Percentiles rank a stretch among this genome's conserved stretches.
Conservation (phyloP, 2,329 filamentous ascomycete genomes). For the Botryotinia narcissicola region DNA sequence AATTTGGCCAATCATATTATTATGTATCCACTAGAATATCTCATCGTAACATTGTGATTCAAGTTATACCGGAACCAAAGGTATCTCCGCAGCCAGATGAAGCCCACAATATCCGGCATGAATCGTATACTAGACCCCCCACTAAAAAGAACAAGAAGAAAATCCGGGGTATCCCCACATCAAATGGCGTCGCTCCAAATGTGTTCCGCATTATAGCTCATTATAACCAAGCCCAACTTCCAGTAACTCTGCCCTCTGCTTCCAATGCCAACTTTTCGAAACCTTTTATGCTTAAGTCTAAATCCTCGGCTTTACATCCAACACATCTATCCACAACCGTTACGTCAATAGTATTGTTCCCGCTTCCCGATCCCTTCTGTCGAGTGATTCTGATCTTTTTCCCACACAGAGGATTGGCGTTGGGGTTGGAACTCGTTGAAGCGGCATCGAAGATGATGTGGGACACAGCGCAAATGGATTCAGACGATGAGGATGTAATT, state of each 20-base stretch:
- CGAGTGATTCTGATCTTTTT: conserved; percentile 61
- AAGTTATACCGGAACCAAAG: not conserved
- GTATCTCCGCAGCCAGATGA: conserved; percentile 3
- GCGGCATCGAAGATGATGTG: conserved; percentile 64
- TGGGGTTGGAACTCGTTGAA: conserved; percentile 52
- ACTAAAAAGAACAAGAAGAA: not conserved
- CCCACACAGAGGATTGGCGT: conserved; percentile 66
- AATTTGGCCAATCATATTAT: not conserved
- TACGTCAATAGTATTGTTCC: conserved; percentile 57
- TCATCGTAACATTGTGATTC: not conserved
- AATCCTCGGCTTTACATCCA: conserved; percentile 42
- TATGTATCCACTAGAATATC: not conserved
- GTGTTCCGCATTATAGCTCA: not conserved
- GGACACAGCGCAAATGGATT: conserved; percentile 65
- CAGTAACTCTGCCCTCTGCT: conserved; percentile 43
- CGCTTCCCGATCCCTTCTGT: conserved; percentile 46
- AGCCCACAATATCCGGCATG: not conserved
- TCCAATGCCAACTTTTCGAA: conserved; percentile 48
- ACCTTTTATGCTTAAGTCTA: conserved; percentile 44
- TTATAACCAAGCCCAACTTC: conserved; percentile 41
- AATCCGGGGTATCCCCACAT: not conserved
- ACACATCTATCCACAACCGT: conserved; percentile 63
- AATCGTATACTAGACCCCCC: not conserved
- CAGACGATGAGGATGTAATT: conserved; percentile 49
- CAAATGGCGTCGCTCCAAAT: not conserved